A percentile compares a stretch with the other conserved stretches of the same genome.
phyloP scores from a whole-genome alignment of 371 early-diverging fungal species.

The Coemansia sp. region DNA sequence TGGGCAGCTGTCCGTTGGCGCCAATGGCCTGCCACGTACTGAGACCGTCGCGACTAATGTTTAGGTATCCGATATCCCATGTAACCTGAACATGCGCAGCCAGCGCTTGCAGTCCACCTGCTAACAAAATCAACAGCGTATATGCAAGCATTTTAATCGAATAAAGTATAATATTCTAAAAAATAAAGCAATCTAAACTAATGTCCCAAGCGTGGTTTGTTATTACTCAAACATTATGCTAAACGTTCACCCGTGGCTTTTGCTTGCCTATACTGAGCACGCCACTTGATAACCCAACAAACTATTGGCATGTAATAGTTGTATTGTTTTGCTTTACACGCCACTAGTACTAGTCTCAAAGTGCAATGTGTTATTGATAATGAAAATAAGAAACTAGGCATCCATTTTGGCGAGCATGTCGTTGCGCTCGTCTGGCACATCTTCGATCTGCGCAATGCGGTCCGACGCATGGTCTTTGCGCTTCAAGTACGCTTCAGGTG shows the following conservation, averaged over 20 bases:
- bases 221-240: background rate
- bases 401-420: conserved; percentile 37
- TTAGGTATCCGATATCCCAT: conserved; percentile 71
- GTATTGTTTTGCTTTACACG: too few species aligned
- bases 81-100: conserved; percentile 37
- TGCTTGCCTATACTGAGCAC: too few species aligned
- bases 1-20: conserved; percentile 71
- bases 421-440: conserved; percentile 28
- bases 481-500: conserved; percentile 29
- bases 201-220: background rate
- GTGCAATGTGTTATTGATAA: too few species aligned
- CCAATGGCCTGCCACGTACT: conserved; percentile 61
- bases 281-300: too few species aligned
- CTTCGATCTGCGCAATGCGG: conserved; percentile 31
- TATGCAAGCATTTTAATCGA: background rate
- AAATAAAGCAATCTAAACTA: background rate
- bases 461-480: background rate
- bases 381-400: background rate
- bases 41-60: conserved; percentile 61
- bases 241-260: too few species aligned
- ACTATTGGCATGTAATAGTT: too few species aligned
- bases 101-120: background rate
- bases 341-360: too few species aligned
- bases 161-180: background rate
- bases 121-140: background rate